Conservation (phyloP, 1,284 basidiomycete species). For the Tilletiaria anomala region DNA sequence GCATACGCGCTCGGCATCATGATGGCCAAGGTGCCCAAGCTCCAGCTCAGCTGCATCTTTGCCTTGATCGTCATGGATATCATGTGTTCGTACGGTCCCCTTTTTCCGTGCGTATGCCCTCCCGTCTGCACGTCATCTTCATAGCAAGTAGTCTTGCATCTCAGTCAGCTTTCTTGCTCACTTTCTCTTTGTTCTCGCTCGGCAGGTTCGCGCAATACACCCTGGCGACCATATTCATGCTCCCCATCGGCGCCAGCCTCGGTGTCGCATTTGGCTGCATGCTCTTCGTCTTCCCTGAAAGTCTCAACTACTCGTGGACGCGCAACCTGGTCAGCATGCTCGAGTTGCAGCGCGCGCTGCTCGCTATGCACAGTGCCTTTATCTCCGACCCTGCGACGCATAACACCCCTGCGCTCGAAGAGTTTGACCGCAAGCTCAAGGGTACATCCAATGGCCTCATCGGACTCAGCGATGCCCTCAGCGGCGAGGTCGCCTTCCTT, state of each 20-base stretch:
- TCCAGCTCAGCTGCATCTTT: constrained; percentile 48
- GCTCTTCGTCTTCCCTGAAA: constrained; percentile 58
- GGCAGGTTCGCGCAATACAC: constrained; percentile 56
- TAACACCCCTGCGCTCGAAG: not conserved
- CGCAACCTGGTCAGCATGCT: constrained; percentile 27
- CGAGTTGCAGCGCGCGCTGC: not conserved
- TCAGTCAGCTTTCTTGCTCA: too few species aligned
- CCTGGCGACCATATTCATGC: constrained; percentile 41
- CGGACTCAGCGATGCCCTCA: not conserved
- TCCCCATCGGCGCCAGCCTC: constrained; percentile 13
- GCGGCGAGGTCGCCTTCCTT: not conserved
- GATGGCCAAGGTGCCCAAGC: constrained; percentile 51
- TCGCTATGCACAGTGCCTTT: constrained; percentile 6
- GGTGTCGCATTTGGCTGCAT: constrained; percentile 35
- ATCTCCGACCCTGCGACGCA: constrained; percentile 6
- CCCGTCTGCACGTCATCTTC: constrained; percentile 45
- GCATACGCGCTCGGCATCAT: constrained; percentile 51
- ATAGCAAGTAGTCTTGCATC: constrained; percentile 53
- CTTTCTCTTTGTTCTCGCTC: too few species aligned
- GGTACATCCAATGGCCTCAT: not conserved
- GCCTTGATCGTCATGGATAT: constrained; percentile 21
- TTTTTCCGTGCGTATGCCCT: not conserved
- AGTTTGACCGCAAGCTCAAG: not conserved
- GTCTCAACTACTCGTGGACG: constrained; percentile 49
- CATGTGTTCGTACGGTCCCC: constrained; percentile 1